A percentile compares a stretch with the other conserved stretches of the same genome.
These are phyloP conservation scores for Citrus inodora DNA, from an alignment of 345 rosid species.

Conservation along the genomic window DNA sequence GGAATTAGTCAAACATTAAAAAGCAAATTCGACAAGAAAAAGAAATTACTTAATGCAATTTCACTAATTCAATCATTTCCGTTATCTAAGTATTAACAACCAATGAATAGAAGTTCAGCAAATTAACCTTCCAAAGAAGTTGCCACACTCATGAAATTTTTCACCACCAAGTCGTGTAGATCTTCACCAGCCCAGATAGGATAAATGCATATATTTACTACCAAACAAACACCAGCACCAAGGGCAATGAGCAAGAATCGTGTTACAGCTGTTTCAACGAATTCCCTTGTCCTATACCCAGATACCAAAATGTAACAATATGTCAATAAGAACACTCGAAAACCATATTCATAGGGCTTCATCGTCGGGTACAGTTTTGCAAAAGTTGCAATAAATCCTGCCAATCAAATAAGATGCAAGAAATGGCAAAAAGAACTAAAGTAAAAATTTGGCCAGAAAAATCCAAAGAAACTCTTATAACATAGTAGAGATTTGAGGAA, in stretches of 20 bases:
- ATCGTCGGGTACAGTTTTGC: constrained; percentile 71
- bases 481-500: not conserved
- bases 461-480: not conserved
- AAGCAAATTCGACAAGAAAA: not conserved
- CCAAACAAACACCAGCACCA: constrained; percentile 79
- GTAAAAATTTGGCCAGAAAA: constrained; percentile 9
- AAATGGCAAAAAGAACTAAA: constrained; percentile 1
- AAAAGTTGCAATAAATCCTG: constrained; percentile 70
- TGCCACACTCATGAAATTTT: constrained; percentile 82
- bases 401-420: constrained; percentile 26
- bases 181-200: constrained; percentile 99
- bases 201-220: constrained; percentile 75
- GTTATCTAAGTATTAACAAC: not conserved
- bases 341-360: constrained; percentile 94
- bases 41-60: not conserved
- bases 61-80: not conserved
- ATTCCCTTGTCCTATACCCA: constrained; percentile 79
- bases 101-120: not conserved
- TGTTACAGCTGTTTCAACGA: constrained; percentile 63
- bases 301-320: constrained; percentile 77
- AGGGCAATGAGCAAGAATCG: constrained; percentile 82
- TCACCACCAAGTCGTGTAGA: constrained; percentile 78
- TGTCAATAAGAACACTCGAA: constrained; percentile 84
- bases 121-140: constrained; percentile 77
- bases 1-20: constrained; percentile 14